Evolutionary conservation across 306 rosid species (phyloP), one percentile per base, ranked within the genome.

Genomic region (Phaseolus lunatus): DNA sequence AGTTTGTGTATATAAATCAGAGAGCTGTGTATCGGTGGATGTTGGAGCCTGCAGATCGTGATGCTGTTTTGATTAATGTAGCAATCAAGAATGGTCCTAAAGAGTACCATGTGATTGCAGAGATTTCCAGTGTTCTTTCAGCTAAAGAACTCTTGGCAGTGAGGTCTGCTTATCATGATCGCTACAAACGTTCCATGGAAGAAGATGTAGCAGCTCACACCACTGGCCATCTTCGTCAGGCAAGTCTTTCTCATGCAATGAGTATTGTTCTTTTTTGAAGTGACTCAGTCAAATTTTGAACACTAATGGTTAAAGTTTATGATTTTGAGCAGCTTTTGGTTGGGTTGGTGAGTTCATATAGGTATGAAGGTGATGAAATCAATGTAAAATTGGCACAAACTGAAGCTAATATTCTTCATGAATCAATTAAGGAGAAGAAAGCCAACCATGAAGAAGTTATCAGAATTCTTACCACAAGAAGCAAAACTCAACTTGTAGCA

Each of bases 141-240:
- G 81, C 97, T 10, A 89, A 95, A 78, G 97, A 92, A 76, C 88
- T 95, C 6, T 84, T 92, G 73, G 88, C 41, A 0, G 87, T 89
- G 39, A 86, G 91, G 68, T 82, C 87, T 10, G 99, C 97, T 22
- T 92, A 95, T 80, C 99, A 82, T 58, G 49, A 27, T 49, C 93
- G 97, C 54, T 88, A 84, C 89, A 88, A 82, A 83, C 96, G 45
- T 16, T 95, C 99, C 16, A 33, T 95, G 71, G 99, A 95, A 75
- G 99, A 95, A 84, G 98, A 95, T 37, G 87, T 90, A 26, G 95
- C 97, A 8, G 77, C 88, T 20, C 73, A 81, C 24, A 87, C 93
- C 77, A 63, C 86, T 0, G 97, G 93, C 9, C 87, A 86, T 43
- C 82, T 87, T 59, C 99, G 97, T 26, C 85, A 90, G 98, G 97